Base-by-base conservation (phyloP, 306 rosid genomes). In the Carpinus viminea region DNA sequence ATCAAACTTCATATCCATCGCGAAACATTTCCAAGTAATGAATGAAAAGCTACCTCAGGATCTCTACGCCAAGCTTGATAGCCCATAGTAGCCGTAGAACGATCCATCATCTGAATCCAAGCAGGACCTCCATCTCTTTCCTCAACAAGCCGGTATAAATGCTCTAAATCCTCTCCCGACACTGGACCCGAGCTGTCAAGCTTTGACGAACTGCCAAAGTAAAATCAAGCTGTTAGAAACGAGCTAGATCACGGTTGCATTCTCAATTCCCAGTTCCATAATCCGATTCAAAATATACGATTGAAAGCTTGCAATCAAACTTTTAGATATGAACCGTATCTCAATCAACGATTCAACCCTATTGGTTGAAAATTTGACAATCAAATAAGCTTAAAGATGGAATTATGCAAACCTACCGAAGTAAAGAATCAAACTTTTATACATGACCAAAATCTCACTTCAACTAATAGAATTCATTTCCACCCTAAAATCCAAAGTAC, bases 101-200 rank as follows among this genome's bases (percentile, higher is more conserved):
- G 91, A 75, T 95, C 97, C 98, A 95, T 95, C 97, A 95, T 93
- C 88, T 88, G 89, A 83, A 90, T 86, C 98, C 98, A 95, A 11
- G 93, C 77, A 10, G 96, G 98, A 3, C 97, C 98, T 12, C 88
- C 98, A 74, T 95, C 98, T 76, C 84, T 91, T 69, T 82, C 88
- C 65, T 87, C 89, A 21, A 89, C 86, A n/a, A 85, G 86, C 75
- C 81, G 83, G 53, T 54, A 76, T 70, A 88, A 41, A 53, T 85
- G 89, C n/a, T 87, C 83, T 69, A 88, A 76, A 83, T 90, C 94
- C 41, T 71, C 79, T 12, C 43, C 79, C 1, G 79, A 85, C 76
- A 94, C 87, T 46, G 36, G 26, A 20, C 77, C 57, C 34, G 77
- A 38, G 28, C 66, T 57, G 15, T 82, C 89, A 76, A 62, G 69